These are phyloP conservation scores for Kluyveromyces wickerhamii DNA, from an alignment of 805 yeast species.

Conservation along the genomic window DNA sequence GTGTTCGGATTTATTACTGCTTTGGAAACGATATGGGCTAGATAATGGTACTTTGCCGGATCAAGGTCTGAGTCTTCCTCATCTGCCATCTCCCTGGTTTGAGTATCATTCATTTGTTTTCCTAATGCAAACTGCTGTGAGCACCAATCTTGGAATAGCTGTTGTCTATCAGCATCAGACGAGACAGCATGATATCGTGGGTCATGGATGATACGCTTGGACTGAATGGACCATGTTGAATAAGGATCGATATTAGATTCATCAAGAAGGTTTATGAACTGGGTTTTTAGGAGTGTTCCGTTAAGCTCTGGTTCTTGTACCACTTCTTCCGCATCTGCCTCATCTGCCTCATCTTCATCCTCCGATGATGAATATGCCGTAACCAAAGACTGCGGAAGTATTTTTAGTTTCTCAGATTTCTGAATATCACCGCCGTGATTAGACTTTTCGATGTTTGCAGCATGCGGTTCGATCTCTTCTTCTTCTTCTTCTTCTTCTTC, in stretches of 20 bases:
- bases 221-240: conserved; percentile 42
- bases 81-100: conserved; percentile 8
- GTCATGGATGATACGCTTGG: conserved; percentile 35
- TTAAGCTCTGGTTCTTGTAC: conserved; percentile 13
- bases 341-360: conserved; percentile 11
- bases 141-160: conserved; percentile 42
- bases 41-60: conserved; percentile 26
- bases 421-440: too few species aligned
- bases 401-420: too few species aligned
- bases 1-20: conserved; percentile 15
- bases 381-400: conserved; percentile 8
- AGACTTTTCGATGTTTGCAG: too few species aligned
- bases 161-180: conserved; percentile 30
- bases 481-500: conserved; percentile 9
- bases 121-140: conserved; percentile 8
- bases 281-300: conserved; percentile 5
- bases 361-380: conserved; percentile 19
- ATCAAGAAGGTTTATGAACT: conserved; percentile 32
- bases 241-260: conserved; percentile 34
- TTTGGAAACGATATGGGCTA: conserved; percentile 27
- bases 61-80: conserved; percentile 10
- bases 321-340: conserved; percentile 7
- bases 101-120: conserved; percentile 2
- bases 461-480: neutral
- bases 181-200: conserved; percentile 33